phyloP scores from a whole-genome alignment of 768 basidiomycete species.

The Panaeolus papilionaceus region DNA sequence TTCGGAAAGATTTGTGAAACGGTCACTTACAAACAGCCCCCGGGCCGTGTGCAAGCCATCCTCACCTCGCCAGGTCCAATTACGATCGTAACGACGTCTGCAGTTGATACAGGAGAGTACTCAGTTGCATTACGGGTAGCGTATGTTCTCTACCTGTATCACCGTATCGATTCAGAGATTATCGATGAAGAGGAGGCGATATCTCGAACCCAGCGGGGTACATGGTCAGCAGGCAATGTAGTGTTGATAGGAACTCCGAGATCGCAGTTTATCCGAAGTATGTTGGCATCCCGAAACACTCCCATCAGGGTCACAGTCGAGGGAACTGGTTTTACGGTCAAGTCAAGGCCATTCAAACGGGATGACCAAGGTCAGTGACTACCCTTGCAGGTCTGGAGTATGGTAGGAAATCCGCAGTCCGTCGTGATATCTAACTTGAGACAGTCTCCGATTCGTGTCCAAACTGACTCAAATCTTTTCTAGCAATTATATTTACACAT shows the following conservation, averaged over 20 bases:
- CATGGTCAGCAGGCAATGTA: constrained; percentile 53
- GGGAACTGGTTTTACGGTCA: constrained; percentile 33
- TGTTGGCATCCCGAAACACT: constrained; percentile 40
- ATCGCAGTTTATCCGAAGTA: constrained; percentile 36
- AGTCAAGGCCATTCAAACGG: constrained; percentile 29
- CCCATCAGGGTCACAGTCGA: constrained; percentile 38
- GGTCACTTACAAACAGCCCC: constrained; percentile 31
- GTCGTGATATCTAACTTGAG: neutral
- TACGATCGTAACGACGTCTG: constrained; percentile 56
- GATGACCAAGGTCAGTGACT: constrained; percentile 36
- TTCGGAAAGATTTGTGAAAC: constrained; percentile 15
- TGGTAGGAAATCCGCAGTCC: neutral
- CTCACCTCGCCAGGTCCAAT: constrained; percentile 61
- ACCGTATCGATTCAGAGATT: constrained; percentile 73
- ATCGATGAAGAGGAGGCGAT: constrained; percentile 47
- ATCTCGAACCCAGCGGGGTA: constrained; percentile 24
- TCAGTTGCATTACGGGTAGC: constrained; percentile 70
- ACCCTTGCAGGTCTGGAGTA: neutral
- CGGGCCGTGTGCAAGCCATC: constrained; percentile 71
- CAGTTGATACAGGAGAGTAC: constrained; percentile 37
- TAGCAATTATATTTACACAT: constrained; percentile 68
- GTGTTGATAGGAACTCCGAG: constrained; percentile 59
- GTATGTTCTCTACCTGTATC: constrained; percentile 70
- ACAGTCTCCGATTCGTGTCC: neutral
- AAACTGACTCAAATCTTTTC: neutral